These are phyloP conservation scores for Larix kaempferi DNA, from an alignment of 75 land plant species.

Conservation along the genomic window DNA sequence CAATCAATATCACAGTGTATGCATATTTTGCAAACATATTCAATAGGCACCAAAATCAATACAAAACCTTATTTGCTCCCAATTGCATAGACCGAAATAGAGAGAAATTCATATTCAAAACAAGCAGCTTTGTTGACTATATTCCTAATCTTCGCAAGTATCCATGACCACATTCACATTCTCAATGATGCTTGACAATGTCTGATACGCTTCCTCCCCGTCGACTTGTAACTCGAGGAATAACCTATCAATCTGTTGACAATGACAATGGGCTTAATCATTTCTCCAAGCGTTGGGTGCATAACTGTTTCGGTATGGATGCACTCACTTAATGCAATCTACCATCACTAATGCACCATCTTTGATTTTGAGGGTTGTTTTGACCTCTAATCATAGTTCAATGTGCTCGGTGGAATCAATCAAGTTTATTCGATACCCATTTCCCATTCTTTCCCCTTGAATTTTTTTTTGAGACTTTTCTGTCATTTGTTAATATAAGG, in stretches of 20 bases:
- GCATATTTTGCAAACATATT: constrained; percentile 9
- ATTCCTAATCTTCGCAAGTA: constrained; percentile 63
- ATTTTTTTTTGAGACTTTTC: constrained; percentile 43
- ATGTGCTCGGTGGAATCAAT: constrained; percentile 77
- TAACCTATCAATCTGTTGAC: constrained; percentile 97
- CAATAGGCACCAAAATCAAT: background rate
- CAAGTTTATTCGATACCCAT: constrained; percentile 61
- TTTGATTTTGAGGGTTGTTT: constrained; percentile 88
- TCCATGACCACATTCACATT: constrained; percentile 95
- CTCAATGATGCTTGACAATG: constrained; percentile 58
- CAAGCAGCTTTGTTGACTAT: background rate
- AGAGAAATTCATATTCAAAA: too few relatives aligned
- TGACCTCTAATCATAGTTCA: constrained; percentile 86
- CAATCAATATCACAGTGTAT: too few relatives aligned
- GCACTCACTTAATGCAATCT: constrained; percentile 89
- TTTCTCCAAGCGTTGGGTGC: constrained; percentile 88
- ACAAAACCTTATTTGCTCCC: background rate
- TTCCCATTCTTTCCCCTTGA: constrained; percentile 41
- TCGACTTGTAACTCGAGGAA: constrained; percentile 84
- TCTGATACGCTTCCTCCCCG: constrained; percentile 87
- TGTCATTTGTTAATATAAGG: constrained; percentile 58
- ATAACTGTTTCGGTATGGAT: constrained; percentile 94
- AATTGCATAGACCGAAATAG: background rate
- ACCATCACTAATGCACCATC: constrained; percentile 94
- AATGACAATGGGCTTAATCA: constrained; percentile 88